These are phyloP conservation scores for Lipomyces oligophaga DNA, from an alignment of 805 yeast genomes.

Conservation along the genomic window DNA sequence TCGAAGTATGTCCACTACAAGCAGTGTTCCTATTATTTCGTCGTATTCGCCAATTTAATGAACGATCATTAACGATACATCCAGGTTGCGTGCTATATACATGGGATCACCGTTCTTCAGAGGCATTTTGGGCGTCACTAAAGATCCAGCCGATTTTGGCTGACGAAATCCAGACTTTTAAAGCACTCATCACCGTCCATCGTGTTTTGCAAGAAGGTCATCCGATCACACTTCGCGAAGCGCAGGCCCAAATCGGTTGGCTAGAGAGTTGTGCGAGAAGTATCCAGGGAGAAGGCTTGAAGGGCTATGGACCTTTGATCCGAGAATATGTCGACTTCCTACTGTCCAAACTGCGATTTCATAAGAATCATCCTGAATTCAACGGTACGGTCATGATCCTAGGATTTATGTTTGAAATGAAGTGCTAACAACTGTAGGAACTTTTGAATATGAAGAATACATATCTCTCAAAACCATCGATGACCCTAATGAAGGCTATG, in stretches of 20 bases:
- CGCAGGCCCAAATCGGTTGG: slow-evolving; percentile 73
- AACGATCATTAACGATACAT: no score
- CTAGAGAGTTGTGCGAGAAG: slow-evolving; percentile 64
- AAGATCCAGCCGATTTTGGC: slow-evolving; percentile 74
- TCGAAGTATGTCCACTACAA: slow-evolving; percentile 41
- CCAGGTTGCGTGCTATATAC: slow-evolving; percentile 88
- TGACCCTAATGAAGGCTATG: slow-evolving; percentile 89
- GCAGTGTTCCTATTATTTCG: not conserved
- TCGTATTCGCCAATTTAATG: not conserved
- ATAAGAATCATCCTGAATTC: slow-evolving; percentile 77
- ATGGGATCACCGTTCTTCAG: slow-evolving; percentile 88
- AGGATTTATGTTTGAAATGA: not conserved
- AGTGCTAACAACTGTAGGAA: slow-evolving; percentile 33
- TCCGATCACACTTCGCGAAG: slow-evolving; percentile 75
- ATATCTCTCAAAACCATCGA: slow-evolving; percentile 79
- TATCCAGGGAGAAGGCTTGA: slow-evolving; percentile 41
- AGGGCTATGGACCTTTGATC: slow-evolving; percentile 67
- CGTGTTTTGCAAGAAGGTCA: slow-evolving; percentile 99
- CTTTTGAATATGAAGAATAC: slow-evolving; percentile 93
- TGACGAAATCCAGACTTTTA: slow-evolving; percentile 81
- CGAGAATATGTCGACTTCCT: slow-evolving; percentile 70
- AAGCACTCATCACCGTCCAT: slow-evolving; percentile 78
- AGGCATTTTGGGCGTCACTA: slow-evolving; percentile 75
- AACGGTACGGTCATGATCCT: slow-evolving; percentile 51
- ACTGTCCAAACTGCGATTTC: slow-evolving; percentile 73